These are phyloP conservation scores for Entomortierella parvispora DNA, from an alignment of 192 early-diverging fungal genomes.

Conservation along the genomic window DNA sequence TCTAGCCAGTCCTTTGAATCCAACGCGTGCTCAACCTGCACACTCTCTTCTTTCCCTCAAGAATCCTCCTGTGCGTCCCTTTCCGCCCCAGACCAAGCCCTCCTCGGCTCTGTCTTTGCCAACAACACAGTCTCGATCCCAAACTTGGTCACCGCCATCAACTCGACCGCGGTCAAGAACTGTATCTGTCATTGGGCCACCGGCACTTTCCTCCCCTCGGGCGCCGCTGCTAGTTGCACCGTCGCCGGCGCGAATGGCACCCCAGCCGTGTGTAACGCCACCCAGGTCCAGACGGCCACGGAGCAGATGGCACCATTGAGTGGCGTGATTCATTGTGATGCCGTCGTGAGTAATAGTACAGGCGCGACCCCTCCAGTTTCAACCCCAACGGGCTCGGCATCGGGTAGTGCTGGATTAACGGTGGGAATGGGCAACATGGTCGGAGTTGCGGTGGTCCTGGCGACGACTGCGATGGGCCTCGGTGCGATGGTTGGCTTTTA, in stretches of 20 bases:
- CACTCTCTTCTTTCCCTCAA: conserved; percentile 3
- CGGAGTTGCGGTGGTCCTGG: background rate
- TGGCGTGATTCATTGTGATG: conserved; percentile 7
- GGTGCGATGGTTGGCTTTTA: background rate
- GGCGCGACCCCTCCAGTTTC: background rate
- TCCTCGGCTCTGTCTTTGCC: conserved; percentile 8
- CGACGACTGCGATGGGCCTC: background rate
- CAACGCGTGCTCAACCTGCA: conserved; percentile 16
- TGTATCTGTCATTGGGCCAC: conserved; percentile 24
- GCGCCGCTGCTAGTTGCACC: conserved; percentile 6
- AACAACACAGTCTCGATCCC: background rate
- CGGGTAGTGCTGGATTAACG: background rate
- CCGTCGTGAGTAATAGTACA: background rate
- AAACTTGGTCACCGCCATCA: background rate
- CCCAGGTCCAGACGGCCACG: background rate
- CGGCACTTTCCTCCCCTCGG: background rate
- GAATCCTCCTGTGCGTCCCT: conserved; percentile 8
- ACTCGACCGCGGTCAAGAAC: conserved; percentile 7
- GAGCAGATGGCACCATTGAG: conserved; percentile 9
- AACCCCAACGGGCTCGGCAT: background rate
- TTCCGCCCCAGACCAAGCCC: conserved; percentile 2
- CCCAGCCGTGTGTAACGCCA: conserved; percentile 12
- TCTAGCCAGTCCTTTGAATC: background rate
- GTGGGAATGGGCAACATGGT: background rate
- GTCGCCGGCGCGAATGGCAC: background rate